These are phyloP conservation scores for Thalassiosira sp. DNA, from an alignment of 352 stramenopile species.

Conservation along the genomic window DNA sequence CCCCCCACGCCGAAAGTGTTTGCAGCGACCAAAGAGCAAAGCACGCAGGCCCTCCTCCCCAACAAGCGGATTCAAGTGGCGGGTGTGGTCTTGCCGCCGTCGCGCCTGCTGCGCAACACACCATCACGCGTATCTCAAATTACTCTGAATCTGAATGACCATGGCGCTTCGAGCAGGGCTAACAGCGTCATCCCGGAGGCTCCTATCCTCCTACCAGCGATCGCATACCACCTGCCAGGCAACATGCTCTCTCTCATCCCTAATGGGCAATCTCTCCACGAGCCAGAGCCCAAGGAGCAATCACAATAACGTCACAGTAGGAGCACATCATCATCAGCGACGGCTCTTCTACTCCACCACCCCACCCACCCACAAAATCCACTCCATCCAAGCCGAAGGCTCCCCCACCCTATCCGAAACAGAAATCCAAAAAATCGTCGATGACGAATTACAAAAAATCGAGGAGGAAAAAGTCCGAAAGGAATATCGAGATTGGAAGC, in stretches of 20 bases:
- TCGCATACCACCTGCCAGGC: neutral
- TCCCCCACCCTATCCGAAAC: conserved; percentile 57
- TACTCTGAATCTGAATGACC: no score
- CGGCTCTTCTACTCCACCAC: conserved; percentile 26
- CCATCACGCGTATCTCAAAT: no score
- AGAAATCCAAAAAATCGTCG: conserved; percentile 74
- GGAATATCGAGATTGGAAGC: conserved; percentile 74
- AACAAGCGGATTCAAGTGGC: no score
- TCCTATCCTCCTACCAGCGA: conserved; percentile 3
- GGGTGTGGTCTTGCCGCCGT: no score
- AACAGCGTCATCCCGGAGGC: conserved; percentile 1
- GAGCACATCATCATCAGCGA: neutral
- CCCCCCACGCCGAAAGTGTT: no score
- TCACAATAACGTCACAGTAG: neutral
- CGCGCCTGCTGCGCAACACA: no score
- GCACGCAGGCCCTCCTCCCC: no score
- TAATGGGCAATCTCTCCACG: conserved; percentile 6
- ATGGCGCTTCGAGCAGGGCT: conserved; percentile 5
- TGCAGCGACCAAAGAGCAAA: no score
- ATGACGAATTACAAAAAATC: conserved; percentile 61
- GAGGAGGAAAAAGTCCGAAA: conserved; percentile 53
- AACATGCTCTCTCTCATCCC: conserved; percentile 8
- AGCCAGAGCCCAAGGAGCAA: neutral
- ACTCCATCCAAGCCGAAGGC: conserved; percentile 56
- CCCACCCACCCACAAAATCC: conserved; percentile 35